Evolutionary conservation across 2,329 filamentous ascomycete genomes (phyloP), one percentile per base, ranked within the genome.

Genomic region (Fusarium brevicatenulatum): DNA sequence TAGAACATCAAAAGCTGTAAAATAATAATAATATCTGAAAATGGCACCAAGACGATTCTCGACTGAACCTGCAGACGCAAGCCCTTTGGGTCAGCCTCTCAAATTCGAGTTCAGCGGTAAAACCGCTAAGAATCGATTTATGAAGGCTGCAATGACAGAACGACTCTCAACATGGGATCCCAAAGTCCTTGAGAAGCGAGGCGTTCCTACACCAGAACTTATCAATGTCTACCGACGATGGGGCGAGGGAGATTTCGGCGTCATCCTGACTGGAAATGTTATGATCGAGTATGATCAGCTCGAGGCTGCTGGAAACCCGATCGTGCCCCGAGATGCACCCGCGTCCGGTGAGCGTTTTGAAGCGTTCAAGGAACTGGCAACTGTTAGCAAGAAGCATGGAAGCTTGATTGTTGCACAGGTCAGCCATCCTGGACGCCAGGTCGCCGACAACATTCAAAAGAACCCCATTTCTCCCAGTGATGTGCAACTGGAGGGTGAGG

Each of bases 101-200:
- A 78, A 81, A 23, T 88, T 87, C 69, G 79, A 81, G 32, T 88
- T 88, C 79, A 87, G 86, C 46, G 85, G 86, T 57, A 85, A 83
- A 63, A 87, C 85, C 4, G 90, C 90, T 4, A 86, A 86, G 46
- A 93, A 92, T 78, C 85, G 90, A n/a, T 90, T 92, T 76, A 79
- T 92, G 71, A 93, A 93, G 80, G 89, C 84, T 10, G 88, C 91
- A 46, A 92, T 93, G 91, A 88, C 88, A 4, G 91, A 93, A 78
- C 83, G 86, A 12, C 81, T 92, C 19, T 88, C 89, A 1, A 89
- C 86, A 9, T 93, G 89, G 89, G 84, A 88, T 65, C 82, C 86
- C 11, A 85, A 85, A 30, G 83, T 89, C 63, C 73, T 87, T 13
- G 80, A 85, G 28, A 83, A 83, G 7, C 85, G 91, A 46, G 84